These are phyloP conservation scores for Shiraia sp. DNA, from an alignment of 2,329 filamentous ascomycete genomes.

Conservation along the genomic window DNA sequence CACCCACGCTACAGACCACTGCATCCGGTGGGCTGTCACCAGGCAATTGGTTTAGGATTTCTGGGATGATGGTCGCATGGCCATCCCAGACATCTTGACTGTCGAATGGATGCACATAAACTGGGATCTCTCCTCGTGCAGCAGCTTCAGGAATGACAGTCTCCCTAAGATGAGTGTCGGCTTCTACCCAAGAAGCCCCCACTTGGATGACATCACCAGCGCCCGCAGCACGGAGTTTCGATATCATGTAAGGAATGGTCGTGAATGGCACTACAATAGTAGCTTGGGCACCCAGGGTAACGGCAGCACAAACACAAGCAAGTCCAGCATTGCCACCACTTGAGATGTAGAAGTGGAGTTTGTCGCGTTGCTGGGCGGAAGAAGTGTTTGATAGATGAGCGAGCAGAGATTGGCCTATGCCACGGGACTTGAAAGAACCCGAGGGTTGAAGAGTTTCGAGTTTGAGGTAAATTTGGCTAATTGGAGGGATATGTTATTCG, in stretches of 20 bases:
- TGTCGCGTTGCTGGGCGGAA: slow-evolving; percentile 8
- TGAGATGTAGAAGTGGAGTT: slow-evolving; percentile 72
- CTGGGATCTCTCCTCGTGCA: slow-evolving; percentile 20
- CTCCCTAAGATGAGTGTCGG: slow-evolving; percentile 65
- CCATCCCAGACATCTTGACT: slow-evolving; percentile 67
- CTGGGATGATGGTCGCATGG: slow-evolving; percentile 59
- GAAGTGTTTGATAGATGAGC: slow-evolving; percentile 42
- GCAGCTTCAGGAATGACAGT: slow-evolving; percentile 51
- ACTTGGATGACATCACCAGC: slow-evolving; percentile 65
- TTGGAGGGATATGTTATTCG: not conserved
- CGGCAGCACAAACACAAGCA: slow-evolving; percentile 72
- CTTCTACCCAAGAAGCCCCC: slow-evolving; percentile 68
- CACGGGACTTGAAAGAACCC: slow-evolving; percentile 78
- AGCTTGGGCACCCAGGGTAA: slow-evolving; percentile 62
- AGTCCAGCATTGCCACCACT: slow-evolving; percentile 82
- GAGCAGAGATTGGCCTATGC: slow-evolving; percentile 70
- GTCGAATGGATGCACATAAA: slow-evolving; percentile 72
- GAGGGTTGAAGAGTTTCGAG: slow-evolving; percentile 80
- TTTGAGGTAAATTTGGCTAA: slow-evolving; percentile 74
- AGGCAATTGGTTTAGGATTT: slow-evolving; percentile 48
- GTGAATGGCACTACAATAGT: slow-evolving; percentile 72
- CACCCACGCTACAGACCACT: slow-evolving; percentile 75
- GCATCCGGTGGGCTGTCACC: slow-evolving; percentile 59
- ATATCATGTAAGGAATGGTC: slow-evolving; percentile 69
- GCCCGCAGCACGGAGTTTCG: slow-evolving; percentile 68